These are phyloP conservation scores for Fusarium sp. DNA, from an alignment of 2,329 filamentous ascomycete species.

Conservation along the genomic window DNA sequence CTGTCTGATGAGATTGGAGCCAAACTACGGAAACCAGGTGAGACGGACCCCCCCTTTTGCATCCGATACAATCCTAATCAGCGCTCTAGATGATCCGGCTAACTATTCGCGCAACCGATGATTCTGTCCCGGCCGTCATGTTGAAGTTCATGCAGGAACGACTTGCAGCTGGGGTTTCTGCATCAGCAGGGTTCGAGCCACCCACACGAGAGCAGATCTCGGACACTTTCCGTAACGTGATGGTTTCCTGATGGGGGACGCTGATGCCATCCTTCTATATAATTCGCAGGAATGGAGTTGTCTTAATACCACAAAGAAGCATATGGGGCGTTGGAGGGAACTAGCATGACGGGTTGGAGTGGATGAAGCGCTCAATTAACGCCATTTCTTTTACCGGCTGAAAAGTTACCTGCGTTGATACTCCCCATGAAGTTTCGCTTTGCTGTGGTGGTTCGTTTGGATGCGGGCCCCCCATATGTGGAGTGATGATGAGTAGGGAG, in stretches of 20 bases:
- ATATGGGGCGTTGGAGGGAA: conserved; percentile 52
- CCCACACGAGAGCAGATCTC: conserved; percentile 68
- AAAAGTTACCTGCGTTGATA: conserved; percentile 37
- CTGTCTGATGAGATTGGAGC: conserved; percentile 92
- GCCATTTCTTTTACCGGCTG: conserved; percentile 35
- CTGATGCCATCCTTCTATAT: conserved; percentile 40
- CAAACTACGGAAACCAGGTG: conserved; percentile 93
- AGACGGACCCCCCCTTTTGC: conserved; percentile 54
- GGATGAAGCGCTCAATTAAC: conserved; percentile 41
- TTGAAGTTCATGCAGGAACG: conserved; percentile 91
- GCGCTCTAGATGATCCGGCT: conserved; percentile 87
- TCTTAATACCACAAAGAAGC: conserved; percentile 49
- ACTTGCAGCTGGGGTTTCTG: conserved; percentile 71
- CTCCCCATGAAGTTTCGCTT: conserved; percentile 26
- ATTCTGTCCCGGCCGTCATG: conserved; percentile 84
- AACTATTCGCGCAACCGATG: conserved; percentile 94
- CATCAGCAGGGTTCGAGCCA: conserved; percentile 55
- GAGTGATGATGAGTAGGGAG: conserved; percentile 38
- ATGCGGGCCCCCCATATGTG: conserved; percentile 22
- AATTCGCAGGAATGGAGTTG: conserved; percentile 47
- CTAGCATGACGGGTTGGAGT: conserved; percentile 45
- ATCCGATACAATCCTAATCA: conserved; percentile 29
- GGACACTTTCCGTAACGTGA: conserved; percentile 70
- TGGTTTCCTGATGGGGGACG: conserved; percentile 60
- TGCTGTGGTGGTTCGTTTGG: conserved; percentile 18